Base-by-base conservation (phyloP, 352 stramenopile genomes). In the Thalassiosira exigua region DNA sequence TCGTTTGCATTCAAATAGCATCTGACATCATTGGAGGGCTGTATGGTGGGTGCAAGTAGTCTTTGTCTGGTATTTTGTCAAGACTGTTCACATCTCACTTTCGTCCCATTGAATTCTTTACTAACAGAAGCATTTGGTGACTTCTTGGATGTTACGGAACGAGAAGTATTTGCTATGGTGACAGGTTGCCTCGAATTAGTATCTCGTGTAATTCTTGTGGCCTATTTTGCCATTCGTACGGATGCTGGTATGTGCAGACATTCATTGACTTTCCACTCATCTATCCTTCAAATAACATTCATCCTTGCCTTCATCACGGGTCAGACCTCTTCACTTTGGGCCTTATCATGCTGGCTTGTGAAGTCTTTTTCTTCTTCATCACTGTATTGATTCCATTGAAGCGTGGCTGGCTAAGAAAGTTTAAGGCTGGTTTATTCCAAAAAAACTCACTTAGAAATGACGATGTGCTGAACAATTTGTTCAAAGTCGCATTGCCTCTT, bases 401-500 rank as follows among this genome's bases (percentile, higher is more conserved):
- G 24, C 58, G 67, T 42, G 58, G 59, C 44, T 72, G 73, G 65
- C 39, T 65, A 19, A 7, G 48, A 1, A 26, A 22, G 14, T 82
- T 65, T 21, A 66, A 82, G 36, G 26, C 44, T 53, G 71, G 72
- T 17, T 59, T 82, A 32, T 75, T 82, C 57, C 24, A 58, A 42
- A 48, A 59, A 27, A 56, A 48, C n/a, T 29, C 65, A 3, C 65
- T 65, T n/a, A 68, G 22, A 12, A 69, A 82, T 54, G 33, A 9
- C 27, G 17, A 36, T 32, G 53, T 73, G 29, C 2, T 85, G 36
- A 73, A 80, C 9, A 21, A 80, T 27, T 33, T 84, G 5, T 59
- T 75, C 19, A 82, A 73, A 68, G 79, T 69, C 30, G 57, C 77
- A 5, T 44, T 78, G 3, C 75, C 82, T 11, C 62, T 90, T 32